Conservation (phyloP, 331 rosid genomes). For the Acacia concinna region DNA sequence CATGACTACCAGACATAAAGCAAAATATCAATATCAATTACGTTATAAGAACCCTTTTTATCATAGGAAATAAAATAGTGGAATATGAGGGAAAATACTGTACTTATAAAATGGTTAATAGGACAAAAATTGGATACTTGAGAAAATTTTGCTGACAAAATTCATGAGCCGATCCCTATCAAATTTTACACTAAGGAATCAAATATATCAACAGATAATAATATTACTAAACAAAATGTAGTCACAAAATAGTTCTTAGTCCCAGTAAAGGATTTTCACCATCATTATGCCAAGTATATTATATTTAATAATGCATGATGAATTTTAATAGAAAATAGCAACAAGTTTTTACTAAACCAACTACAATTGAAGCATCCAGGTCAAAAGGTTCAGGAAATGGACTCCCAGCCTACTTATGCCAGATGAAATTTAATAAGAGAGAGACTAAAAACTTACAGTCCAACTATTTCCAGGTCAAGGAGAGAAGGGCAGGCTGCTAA, state of each 20-base stretch:
- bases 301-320: neutral
- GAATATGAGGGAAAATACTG: conserved; percentile 19
- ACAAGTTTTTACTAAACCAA: conserved; percentile 22
- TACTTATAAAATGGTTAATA: conserved; percentile 12
- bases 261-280: conserved; percentile 18
- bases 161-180: conserved; percentile 7
- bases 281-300: conserved; percentile 21
- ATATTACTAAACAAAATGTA: conserved; percentile 9
- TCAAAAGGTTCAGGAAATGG: conserved; percentile 1
- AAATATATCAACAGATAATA: neutral
- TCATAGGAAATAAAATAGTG: conserved; percentile 20
- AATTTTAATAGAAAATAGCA: neutral
- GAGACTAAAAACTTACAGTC: conserved; percentile 75
- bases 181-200: neutral
- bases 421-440: conserved; percentile 15
- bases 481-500: conserved; percentile 82
- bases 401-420: conserved; percentile 15
- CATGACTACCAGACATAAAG: conserved; percentile 58
- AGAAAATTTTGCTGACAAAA: neutral
- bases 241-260: neutral
- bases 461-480: conserved; percentile 93
- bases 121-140: neutral
- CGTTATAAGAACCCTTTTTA: conserved; percentile 18
- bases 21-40: conserved; percentile 12
- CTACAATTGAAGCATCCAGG: conserved; percentile 3